These are phyloP conservation scores for Penicillium pulvis DNA, from an alignment of 495 filamentous ascomycete genomes.

Conservation along the genomic window DNA sequence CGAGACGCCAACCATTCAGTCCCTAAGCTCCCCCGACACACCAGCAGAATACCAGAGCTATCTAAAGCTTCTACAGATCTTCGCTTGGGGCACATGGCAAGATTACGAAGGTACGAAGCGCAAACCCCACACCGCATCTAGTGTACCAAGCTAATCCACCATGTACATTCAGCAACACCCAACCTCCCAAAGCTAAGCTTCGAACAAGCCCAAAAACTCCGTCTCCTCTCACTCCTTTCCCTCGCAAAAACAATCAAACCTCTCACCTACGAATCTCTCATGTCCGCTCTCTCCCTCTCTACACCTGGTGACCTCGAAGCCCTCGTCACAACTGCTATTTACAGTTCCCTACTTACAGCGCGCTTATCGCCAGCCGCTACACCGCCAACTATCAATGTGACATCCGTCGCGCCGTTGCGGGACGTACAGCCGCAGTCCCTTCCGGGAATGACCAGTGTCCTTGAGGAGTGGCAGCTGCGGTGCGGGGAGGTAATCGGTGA, in stretches of 20 bases:
- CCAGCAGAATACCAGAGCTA: constrained; percentile 55
- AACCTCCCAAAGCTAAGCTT: constrained; percentile 71
- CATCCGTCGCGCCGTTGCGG: constrained; percentile 78
- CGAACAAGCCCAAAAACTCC: constrained; percentile 80
- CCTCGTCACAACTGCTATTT: constrained; percentile 86
- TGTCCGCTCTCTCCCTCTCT: constrained; percentile 64
- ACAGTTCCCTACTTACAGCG: constrained; percentile 76
- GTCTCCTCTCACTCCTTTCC: constrained; percentile 84
- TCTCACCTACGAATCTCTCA: constrained; percentile 74
- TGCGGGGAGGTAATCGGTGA: constrained; percentile 74
- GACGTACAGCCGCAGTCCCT: constrained; percentile 76
- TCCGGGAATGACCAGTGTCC: constrained; percentile 61
- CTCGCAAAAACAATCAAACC: constrained; percentile 62
- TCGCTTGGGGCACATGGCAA: constrained; percentile 87
- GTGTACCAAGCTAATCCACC: neutral
- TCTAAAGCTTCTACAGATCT: constrained; percentile 81
- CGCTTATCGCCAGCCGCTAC: constrained; percentile 74
- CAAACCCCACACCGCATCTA: constrained; percentile 3
- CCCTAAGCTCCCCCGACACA: constrained; percentile 54
- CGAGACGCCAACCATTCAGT: constrained; percentile 76
- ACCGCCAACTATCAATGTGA: constrained; percentile 69
- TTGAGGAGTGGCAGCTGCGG: constrained; percentile 74
- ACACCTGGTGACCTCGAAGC: constrained; percentile 77
- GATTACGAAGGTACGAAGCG: constrained; percentile 63
- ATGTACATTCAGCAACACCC: constrained; percentile 42